Evolutionary conservation across 2,329 filamentous ascomycete species (phyloP), one percentile per base, ranked within the genome.

Genomic region (Cytospora leucostoma): DNA sequence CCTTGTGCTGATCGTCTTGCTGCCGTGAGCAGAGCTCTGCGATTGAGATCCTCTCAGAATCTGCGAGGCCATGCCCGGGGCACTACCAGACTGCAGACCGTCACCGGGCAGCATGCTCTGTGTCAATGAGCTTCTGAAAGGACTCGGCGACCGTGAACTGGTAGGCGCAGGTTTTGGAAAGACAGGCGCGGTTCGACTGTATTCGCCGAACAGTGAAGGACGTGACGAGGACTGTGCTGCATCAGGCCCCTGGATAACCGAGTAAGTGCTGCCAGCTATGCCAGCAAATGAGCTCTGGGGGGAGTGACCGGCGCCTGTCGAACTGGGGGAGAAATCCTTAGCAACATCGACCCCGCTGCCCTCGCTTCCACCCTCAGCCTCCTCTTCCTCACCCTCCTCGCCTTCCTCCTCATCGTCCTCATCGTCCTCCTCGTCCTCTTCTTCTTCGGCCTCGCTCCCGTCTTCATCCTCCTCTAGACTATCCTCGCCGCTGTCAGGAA

Each of bases 81-180:
- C 83, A 70, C 84, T 88, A 47, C 87, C 82, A 1, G 86, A 88
- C 58, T 86, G 80, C 13, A 78, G 76, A 2, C 78, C 74, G 35
- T 88, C 85, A 27, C 79, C 75, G 59, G 80, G 75, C 7, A 80
- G 69, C 34, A 83, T 69, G 68, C 81, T 79, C 64, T 77, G 74
- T 37, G 86, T 84, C 35, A 86, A 75, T 49, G 84, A 81, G 59
- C 81, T 79, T 38, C 89, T 85, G 33, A 91, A 77, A 1, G 90
- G 90, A 67, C 90, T 93, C 1, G 90, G 89, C 11, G 90, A 92
- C 40, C 89, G 85, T 54, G 89, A 88, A 67, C 84, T 88, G n/a
- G 79, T 77, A 21, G 77, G 78, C 38, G 74, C 80, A 32, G 84
- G 78, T 38, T 83, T 84, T 11, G 84, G 77, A 61, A 90, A 84